These are phyloP conservation scores for Penicillium cataractarum DNA, from an alignment of 495 filamentous ascomycete genomes.

Conservation along the genomic window DNA sequence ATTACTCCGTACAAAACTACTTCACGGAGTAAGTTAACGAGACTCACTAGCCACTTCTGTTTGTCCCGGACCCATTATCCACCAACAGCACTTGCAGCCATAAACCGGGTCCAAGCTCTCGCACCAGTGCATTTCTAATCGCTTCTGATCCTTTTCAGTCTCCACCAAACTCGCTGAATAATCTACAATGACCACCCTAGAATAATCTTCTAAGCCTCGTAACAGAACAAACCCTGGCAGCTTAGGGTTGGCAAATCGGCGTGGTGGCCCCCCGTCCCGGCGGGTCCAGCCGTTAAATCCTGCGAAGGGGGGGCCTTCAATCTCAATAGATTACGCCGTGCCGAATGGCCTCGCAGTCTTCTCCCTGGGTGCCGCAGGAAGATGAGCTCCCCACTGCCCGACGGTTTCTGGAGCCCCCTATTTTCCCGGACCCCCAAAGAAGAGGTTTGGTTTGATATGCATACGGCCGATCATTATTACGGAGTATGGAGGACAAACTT, in stretches of 20 bases:
- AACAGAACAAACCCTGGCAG: background rate
- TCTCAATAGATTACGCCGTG: constrained; percentile 10
- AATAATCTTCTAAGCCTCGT: background rate
- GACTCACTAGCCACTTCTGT: background rate
- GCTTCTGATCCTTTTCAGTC: background rate
- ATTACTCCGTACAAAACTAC: background rate
- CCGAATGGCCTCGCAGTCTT: constrained; percentile 10
- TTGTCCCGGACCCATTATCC: background rate
- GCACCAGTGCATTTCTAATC: background rate
- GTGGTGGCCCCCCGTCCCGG: background rate
- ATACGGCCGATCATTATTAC: constrained; percentile 9
- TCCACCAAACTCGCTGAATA: constrained; percentile 18
- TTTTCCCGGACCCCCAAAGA: background rate
- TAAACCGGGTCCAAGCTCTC: constrained; percentile 16
- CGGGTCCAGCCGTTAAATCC: constrained; percentile 17
- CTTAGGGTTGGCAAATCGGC: constrained; percentile 3
- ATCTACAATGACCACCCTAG: constrained; percentile 13
- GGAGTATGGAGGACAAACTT: background rate
- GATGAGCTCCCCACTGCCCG: constrained; percentile 23
- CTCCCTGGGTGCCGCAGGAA: constrained; percentile 22
- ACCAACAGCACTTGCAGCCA: background rate
- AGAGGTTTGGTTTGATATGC: background rate
- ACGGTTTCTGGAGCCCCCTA: background rate
- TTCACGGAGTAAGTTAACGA: background rate
- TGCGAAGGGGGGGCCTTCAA: constrained; percentile 9